Conservation (phyloP, 148 eudicot species). For the Camellia granthamiana region DNA sequence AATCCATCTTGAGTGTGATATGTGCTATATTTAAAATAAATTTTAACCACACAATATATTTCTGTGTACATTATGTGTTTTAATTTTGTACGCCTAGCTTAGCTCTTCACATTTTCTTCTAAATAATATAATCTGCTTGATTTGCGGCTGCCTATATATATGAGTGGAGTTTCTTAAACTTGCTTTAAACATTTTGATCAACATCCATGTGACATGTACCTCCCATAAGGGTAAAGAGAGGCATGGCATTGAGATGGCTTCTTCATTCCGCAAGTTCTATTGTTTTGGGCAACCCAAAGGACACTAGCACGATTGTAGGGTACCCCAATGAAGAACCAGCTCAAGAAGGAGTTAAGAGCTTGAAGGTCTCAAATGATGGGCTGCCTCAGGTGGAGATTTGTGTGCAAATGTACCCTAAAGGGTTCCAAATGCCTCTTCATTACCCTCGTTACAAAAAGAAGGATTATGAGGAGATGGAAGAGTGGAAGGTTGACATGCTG, state of each 20-base stretch:
- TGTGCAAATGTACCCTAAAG: background rate
- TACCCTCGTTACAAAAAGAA: conserved; percentile 26
- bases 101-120: too few species aligned
- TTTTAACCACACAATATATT: too few species aligned
- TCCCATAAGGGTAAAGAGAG: background rate
- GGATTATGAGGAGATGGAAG: conserved; percentile 31
- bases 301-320: background rate
- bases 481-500: conserved; percentile 23
- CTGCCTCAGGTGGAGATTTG: background rate
- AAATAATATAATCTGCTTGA: too few species aligned
- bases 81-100: too few species aligned
- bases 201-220: background rate
- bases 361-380: background rate
- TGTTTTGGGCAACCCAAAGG: background rate
- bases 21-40: too few species aligned
- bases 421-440: conserved; percentile 34
- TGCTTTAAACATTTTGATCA: too few species aligned
- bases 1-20: too few species aligned
- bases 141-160: too few species aligned
- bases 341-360: background rate
- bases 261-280: background rate
- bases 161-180: too few species aligned
- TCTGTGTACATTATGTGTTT: too few species aligned
- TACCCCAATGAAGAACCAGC: background rate
- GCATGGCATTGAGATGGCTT: conserved; percentile 12